Base-by-base conservation (phyloP, 345 rosid genomes). In the Eucalyptus tenuipes region DNA sequence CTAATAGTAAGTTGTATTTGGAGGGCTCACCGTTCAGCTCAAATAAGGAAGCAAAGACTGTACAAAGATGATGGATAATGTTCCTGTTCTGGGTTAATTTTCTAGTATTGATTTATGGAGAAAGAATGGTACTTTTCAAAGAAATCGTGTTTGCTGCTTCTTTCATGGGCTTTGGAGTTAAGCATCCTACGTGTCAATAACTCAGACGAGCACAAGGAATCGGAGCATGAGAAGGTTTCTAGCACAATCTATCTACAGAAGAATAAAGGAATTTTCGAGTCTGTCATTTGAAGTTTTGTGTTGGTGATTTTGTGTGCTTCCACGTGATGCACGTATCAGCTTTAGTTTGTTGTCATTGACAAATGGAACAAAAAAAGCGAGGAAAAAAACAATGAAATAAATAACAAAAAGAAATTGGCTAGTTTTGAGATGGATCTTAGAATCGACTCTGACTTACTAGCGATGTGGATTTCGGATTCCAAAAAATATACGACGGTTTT, bases 351-450 rank as follows among this genome's bases (percentile, higher is more conserved):
- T 29, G 33, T 61, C 29, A 55, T 55, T 55, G 61, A 55, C 29
- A 4, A 55, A 55, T 55, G 29, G 61, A 24, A 55, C 57, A 20
- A 52, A 52, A 52, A 52, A 8, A 52, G 57, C 10, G 25, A 55
- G 61, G 27, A 18, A 55, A 55, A 55, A 24, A 55, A 2, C 27
- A 55, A 55, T 9, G 29, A 49, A 55, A 55, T 42, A 42, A 42
- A 42, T 42, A 55, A 24, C n/a, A 9, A 49, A 49, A 49, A 49
- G 2, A 55, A 24, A 55, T 55, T 55, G 61, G 9, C 29, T 0
- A 2, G 2, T 10, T 55, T 24, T 10, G 12, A 1, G 6, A 17
- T 8, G 29, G 3, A 55, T 1, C 6, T 22, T 4, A 10, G 13
- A 55, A 55, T 24, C 27, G 1, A 22, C 61, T 9, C 5, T 3